Evolutionary conservation across 2,329 filamentous ascomycete species (phyloP).

Genomic region (Annulohypoxylon truncatum): DNA sequence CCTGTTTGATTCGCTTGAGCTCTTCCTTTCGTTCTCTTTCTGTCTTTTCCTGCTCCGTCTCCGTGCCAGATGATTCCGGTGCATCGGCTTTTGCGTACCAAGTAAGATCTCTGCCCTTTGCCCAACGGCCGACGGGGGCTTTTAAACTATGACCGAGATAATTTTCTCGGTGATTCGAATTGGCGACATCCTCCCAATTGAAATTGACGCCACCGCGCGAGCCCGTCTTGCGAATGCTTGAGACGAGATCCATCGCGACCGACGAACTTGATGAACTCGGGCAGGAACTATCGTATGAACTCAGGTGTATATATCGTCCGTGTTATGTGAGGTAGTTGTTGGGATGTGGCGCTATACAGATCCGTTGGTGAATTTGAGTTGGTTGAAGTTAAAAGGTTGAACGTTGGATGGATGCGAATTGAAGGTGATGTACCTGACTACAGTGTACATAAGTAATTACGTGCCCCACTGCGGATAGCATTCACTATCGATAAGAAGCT

Average conservation of each 20-base stretch:
- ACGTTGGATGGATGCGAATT: neutral
- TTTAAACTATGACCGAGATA: conserved; percentile 91
- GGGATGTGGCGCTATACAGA: neutral
- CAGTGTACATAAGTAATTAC: neutral
- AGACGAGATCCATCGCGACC: conserved; percentile 85
- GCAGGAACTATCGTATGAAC: neutral
- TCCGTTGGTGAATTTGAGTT: neutral
- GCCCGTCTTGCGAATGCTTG: conserved; percentile 89
- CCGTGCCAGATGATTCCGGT: conserved; percentile 62
- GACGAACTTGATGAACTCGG: neutral
- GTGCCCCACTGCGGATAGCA: neutral
- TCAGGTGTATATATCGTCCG: neutral
- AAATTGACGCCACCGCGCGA: conserved; percentile 95
- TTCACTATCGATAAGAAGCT: conserved; percentile 29
- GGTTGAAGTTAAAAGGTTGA: neutral
- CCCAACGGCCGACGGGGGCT: conserved; percentile 92
- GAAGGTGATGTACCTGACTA: neutral
- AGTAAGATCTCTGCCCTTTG: conserved; percentile 75
- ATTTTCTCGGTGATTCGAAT: conserved; percentile 87
- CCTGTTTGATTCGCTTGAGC: conserved; percentile 84
- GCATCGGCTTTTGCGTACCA: conserved; percentile 73
- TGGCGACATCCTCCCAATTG: conserved; percentile 94
- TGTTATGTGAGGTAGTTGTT: neutral
- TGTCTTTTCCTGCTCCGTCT: conserved; percentile 68
- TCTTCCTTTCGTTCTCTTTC: conserved; percentile 78